Evolutionary conservation across 1,139 yeast genomes (phyloP).

Genomic region (Torulaspora pretoriensis): DNA sequence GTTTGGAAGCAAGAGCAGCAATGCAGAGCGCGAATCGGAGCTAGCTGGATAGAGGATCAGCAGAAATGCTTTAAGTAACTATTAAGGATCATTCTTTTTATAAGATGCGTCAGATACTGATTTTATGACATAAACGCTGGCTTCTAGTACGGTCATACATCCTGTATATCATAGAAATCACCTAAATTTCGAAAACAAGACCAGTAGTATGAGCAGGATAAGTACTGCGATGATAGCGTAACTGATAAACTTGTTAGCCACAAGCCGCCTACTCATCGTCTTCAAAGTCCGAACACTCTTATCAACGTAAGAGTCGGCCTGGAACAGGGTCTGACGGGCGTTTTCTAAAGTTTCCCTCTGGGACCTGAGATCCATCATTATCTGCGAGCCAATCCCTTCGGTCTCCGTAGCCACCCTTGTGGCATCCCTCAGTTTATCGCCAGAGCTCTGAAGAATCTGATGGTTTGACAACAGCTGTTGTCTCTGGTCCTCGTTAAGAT

Average conservation of each 20-base stretch:
- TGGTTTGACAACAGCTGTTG: slow-evolving; percentile 76
- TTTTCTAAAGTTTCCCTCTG: slow-evolving; percentile 90
- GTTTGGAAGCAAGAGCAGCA: slow-evolving; percentile 11
- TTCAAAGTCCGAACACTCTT: slow-evolving; percentile 80
- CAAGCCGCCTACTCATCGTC: slow-evolving; percentile 88
- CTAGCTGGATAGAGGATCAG: slow-evolving; percentile 4
- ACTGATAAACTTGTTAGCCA: slow-evolving; percentile 90
- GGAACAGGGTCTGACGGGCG: slow-evolving; percentile 75
- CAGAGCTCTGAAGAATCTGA: slow-evolving; percentile 74
- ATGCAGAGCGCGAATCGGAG: slow-evolving; percentile 13
- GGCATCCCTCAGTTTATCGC: slow-evolving; percentile 80
- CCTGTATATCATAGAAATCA: slow-evolving; percentile 6
- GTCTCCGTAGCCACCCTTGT: slow-evolving; percentile 91
- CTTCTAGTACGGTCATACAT: too few species aligned
- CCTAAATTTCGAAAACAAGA: slow-evolving; percentile 74
- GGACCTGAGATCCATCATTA: slow-evolving; percentile 80
- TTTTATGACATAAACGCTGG: too few species aligned
- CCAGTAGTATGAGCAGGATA: slow-evolving; percentile 75
- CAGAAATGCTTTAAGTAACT: too few species aligned
- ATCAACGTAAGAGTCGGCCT: slow-evolving; percentile 92
- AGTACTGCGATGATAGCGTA: slow-evolving; percentile 93
- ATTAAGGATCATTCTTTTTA: too few species aligned
- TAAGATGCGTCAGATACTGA: too few species aligned
- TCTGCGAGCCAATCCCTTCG: slow-evolving; percentile 86
- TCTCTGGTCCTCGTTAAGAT: slow-evolving; percentile 63